Evolutionary conservation across 108 stramenopile species (phyloP), one percentile per base, ranked within the genome.

Genomic region (Thalassiosira profunda): DNA sequence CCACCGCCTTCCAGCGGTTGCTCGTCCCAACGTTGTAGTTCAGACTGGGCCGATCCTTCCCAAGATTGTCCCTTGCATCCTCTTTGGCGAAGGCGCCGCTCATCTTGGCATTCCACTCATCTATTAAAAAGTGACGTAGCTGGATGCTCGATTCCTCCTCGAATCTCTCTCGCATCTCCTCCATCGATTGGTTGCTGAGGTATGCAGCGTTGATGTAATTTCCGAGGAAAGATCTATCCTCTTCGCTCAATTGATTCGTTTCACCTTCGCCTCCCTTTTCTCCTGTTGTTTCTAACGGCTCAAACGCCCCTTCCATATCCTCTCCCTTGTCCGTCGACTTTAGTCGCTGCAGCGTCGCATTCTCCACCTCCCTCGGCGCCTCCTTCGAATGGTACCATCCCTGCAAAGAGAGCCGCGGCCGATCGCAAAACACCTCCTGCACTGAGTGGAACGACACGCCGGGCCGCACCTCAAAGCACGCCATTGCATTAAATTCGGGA

Each of bases 401-500:
- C 49, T 94, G 94, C 12, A 98, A 79, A 43, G 93, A 93, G 20
- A 98, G 74, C 41, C 98, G 67, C 15, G 96, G 97, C 34, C 94
- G 80, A 61, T 95, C 93, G 28, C 90, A 90, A 49, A 93, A 86
- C 2, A 98, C 98, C 84, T 98, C 98, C 67, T 98, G 96, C 23
- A 98, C 97, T 2, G 95, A 89, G 80, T 98, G 98, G 66, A 96
- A 97, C 9, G 94, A 95, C 35, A 81, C 57, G 1, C 96, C 96
- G 9, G 97, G 97, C 58, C 84, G 54, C 2, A 98, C 98, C 17
- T 79, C 86, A 60, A 98, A 98, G 52, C 93, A 90, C 5, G 95
- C 93, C 86, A 98, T 90, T 60, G 87, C 76, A 63, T 98, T 98
- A 80, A 88, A 96, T 15, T 55, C 75, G 5, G 97, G 97, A 21